Base-by-base conservation (phyloP, 345 rosid genomes). In the Lepidium africanum region DNA sequence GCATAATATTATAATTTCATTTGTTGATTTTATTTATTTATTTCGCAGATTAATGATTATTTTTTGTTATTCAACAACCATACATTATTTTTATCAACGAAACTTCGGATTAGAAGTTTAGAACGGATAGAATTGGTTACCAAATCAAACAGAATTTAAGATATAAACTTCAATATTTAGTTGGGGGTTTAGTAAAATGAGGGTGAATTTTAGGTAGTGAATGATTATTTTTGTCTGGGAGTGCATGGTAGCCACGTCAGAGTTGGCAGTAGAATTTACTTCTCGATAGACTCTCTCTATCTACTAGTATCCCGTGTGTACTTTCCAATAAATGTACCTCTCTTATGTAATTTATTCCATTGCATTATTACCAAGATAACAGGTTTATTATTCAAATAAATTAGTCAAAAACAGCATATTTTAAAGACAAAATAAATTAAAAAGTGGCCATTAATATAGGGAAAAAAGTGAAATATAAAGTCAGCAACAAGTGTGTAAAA, bases 191-290 rank as follows among this genome's bases (percentile, higher is more conserved):
- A 59, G 59, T 59, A 69, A n/a, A 50, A 27, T 50, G 1, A 60
- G 7, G 61, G 53, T 70, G 67, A 50, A 70, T 33, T 27, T 59
- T 49, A 69, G 73, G 73, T 70, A 32, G 42, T 30, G 67, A 39
- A 35, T 47, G 51, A 47, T 17, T 47, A 47, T 21, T 71, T 25
- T 71, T 63, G 70, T 55, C 58, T 39, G 45, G 14, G 55, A 23
- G 70, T 55, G 59, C 52, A 32, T 48, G 59, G 43, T 56, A 27
- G 53, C 65, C 71, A 64, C 59, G 71, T 72, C 59, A 65, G 32
- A 14, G 15, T 64, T 21, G 27, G 42, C 6, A 15, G 39, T 58
- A 36, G 12, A 61, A 60, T 14, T 61, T 50, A 19, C 12, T 9
- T 27, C 56, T 10, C 27, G 65, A 35, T 56, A 32, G 52, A 35